phyloP scores from a whole-genome alignment of 2,329 filamentous ascomycete genomes.

The Calonectria henricotiae region DNA sequence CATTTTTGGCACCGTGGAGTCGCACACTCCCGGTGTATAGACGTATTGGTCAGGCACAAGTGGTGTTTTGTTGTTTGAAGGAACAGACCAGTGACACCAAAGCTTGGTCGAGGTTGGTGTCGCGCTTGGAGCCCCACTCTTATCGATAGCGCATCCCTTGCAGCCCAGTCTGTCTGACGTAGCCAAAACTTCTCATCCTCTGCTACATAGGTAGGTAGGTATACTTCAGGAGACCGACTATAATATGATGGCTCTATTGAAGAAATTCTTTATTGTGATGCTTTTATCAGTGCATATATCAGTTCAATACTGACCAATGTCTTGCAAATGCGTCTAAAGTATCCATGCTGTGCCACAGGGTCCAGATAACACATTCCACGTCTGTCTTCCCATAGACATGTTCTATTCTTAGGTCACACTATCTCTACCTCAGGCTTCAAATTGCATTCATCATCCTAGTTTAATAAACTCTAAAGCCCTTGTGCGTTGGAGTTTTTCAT shows the following conservation, averaged over 20 bases:
- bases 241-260: not conserved
- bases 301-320: not conserved
- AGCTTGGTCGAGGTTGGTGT: not conserved
- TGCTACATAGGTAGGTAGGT: too few species aligned
- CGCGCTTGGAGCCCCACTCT: constrained; percentile 16
- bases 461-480: not conserved
- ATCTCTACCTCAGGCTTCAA: too few species aligned
- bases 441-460: too few species aligned
- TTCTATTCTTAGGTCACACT: not conserved
- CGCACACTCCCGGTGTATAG: not conserved
- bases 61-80: constrained; percentile 20
- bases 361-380: not conserved
- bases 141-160: constrained; percentile 20
- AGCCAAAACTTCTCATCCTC: not conserved
- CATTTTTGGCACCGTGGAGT: constrained; percentile 69
- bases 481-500: not conserved
- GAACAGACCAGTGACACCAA: constrained; percentile 8
- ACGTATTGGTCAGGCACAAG: not conserved
- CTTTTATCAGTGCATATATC: not conserved
- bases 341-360: not conserved
- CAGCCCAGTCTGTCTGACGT: not conserved
- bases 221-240: not conserved
- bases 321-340: not conserved
- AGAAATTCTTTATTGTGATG: not conserved
- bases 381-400: not conserved